These are phyloP conservation scores for Hymenoscyphus salicellus DNA, from an alignment of 2,329 filamentous ascomycete species.

Conservation along the genomic window DNA sequence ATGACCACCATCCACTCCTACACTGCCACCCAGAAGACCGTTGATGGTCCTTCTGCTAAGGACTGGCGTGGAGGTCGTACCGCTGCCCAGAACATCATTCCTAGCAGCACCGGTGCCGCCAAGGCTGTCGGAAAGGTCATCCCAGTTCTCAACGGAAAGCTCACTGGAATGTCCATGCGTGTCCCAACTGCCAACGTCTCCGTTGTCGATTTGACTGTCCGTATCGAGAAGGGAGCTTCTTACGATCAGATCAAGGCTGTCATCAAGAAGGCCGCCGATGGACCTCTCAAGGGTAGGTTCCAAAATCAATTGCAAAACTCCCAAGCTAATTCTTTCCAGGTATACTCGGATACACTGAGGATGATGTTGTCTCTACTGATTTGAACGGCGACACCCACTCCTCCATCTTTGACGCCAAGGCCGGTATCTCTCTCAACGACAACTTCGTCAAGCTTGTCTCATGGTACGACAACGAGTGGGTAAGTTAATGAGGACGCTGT, in stretches of 20 bases:
- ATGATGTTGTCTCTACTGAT: constrained; percentile 92
- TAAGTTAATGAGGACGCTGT: too few relatives aligned
- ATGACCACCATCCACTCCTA: constrained; percentile 99
- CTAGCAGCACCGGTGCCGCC: constrained; percentile 96
- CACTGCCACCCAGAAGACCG: constrained; percentile 99
- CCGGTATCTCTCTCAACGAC: constrained; percentile 95
- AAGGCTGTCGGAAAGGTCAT: constrained; percentile 99
- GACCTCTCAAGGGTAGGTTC: constrained; percentile 75
- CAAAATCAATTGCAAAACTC: neutral
- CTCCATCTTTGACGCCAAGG: constrained; percentile 99
- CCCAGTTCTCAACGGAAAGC: constrained; percentile 95
- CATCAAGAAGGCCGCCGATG: constrained; percentile 83
- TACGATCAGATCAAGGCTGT: constrained; percentile 92
- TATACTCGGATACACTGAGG: constrained; percentile 92
- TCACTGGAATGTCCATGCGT: constrained; percentile 99
- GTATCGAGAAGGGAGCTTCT: constrained; percentile 82
- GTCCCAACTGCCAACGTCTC: constrained; percentile 98
- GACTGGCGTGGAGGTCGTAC: constrained; percentile 99
- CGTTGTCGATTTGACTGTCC: constrained; percentile 94
- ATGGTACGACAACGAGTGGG: constrained; percentile 99
- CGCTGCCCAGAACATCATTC: constrained; percentile 99
- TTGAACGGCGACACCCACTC: constrained; percentile 89
- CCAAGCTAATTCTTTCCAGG: constrained; percentile 46
- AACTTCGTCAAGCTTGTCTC: constrained; percentile 96
- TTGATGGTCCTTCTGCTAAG: constrained; percentile 95